phyloP scores from a whole-genome alignment of 305 asterid genomes.

The Petunia hybrid region DNA sequence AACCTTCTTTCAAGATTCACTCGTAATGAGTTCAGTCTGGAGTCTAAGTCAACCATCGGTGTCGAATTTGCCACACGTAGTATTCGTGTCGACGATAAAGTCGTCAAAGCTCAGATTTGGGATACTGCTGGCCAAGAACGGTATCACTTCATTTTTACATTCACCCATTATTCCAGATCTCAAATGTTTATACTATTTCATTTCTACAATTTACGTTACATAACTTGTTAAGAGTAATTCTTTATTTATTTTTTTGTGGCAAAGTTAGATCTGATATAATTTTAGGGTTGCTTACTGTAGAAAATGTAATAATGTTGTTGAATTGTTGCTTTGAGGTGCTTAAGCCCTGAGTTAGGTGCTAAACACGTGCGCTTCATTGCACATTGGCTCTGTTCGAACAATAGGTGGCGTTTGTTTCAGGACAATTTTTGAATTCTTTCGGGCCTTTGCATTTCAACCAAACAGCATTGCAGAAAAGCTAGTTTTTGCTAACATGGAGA shows the following conservation, averaged over 20 bases:
- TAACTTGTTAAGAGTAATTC: not conserved
- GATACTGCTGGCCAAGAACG: conserved; percentile 81
- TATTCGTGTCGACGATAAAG: conserved; percentile 68
- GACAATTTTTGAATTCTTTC: not conserved
- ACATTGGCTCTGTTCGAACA: too few species aligned
- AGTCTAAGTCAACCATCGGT: conserved; percentile 75
- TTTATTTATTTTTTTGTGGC: not conserved
- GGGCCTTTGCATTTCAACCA: not conserved
- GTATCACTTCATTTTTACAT: conserved; percentile 36
- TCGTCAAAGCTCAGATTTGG: conserved; percentile 79
- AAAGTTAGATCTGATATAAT: not conserved
- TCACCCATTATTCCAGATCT: not conserved
- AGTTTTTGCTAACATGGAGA: not conserved
- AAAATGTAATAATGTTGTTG: not conserved
- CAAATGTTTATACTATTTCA: not conserved
- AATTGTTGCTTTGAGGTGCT: too few species aligned
- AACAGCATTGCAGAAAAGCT: not conserved
- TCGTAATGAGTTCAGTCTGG: conserved; percentile 70
- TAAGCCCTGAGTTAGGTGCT: too few species aligned
- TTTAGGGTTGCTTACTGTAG: not conserved
- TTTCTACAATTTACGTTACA: not conserved
- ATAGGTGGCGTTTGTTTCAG: not conserved
- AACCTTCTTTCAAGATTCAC: conserved; percentile 67
- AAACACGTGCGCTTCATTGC: too few species aligned
- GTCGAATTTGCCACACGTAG: conserved; percentile 76